These are phyloP conservation scores for Alternaria viburni DNA, from an alignment of 2,329 filamentous ascomycete species.

Conservation along the genomic window DNA sequence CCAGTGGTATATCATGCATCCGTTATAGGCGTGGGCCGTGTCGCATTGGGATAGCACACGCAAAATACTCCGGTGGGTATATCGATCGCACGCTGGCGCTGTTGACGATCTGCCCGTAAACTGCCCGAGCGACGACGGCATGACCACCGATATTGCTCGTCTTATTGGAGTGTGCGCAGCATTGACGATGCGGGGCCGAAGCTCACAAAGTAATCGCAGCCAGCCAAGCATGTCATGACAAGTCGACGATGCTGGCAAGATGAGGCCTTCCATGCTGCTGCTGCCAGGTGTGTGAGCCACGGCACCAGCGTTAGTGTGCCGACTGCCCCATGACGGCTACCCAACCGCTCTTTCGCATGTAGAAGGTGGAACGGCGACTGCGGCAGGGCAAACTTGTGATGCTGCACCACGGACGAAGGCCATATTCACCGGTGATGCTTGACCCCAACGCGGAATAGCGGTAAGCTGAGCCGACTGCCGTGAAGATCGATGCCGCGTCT, in stretches of 20 bases:
- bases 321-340: slow-evolving; percentile 4
- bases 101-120: slow-evolving; percentile 45
- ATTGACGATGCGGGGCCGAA: slow-evolving; percentile 39
- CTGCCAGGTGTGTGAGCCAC: neutral
- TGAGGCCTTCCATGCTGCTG: neutral
- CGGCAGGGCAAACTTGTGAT: slow-evolving; percentile 11
- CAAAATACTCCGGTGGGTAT: slow-evolving; percentile 47
- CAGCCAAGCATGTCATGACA: slow-evolving; percentile 3
- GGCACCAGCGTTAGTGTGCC: slow-evolving; percentile 9
- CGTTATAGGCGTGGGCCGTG: slow-evolving; percentile 30
- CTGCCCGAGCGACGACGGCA: slow-evolving; percentile 36
- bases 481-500: slow-evolving; percentile 24
- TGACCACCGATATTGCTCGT: slow-evolving; percentile 34
- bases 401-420: slow-evolving; percentile 5
- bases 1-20: slow-evolving; percentile 29
- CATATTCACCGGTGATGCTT: slow-evolving; percentile 9
- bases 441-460: slow-evolving; percentile 41
- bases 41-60: slow-evolving; percentile 30
- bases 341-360: slow-evolving; percentile 7
- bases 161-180: slow-evolving; percentile 17
- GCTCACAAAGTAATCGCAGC: slow-evolving; percentile 10
- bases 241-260: neutral
- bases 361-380: slow-evolving; percentile 14
- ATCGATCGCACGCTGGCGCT: slow-evolving; percentile 39
- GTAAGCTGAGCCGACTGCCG: slow-evolving; percentile 34